Evolutionary conservation across 305 asterid species (phyloP).

Genomic region (Petunia hybrid): DNA sequence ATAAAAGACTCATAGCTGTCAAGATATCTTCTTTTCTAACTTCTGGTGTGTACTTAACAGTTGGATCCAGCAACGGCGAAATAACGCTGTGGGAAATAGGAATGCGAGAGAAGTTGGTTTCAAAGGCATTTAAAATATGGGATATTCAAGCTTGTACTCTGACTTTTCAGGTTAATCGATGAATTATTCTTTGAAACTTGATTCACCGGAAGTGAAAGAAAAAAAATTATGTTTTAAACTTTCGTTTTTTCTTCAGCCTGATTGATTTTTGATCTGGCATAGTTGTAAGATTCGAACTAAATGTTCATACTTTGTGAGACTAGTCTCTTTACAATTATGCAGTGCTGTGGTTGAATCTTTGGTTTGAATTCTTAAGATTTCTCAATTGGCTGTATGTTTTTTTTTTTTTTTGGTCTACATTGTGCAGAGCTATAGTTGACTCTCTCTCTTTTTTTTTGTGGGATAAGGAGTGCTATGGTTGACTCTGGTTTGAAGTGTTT

Average conservation of each 20-base stretch:
- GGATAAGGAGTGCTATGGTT: background rate
- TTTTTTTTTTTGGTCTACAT: too few species aligned
- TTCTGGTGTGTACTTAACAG: conserved; percentile 44
- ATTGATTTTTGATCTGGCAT: conserved; percentile 28
- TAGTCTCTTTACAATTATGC: conserved; percentile 24
- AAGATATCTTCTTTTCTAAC: conserved; percentile 33
- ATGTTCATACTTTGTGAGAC: background rate
- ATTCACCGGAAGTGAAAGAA: conserved; percentile 30
- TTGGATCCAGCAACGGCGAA: conserved; percentile 78
- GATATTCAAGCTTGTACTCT: conserved; percentile 62
- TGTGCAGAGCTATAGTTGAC: too few species aligned
- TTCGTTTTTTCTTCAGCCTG: conserved; percentile 29
- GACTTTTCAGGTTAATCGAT: conserved; percentile 60
- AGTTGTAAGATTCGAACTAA: conserved; percentile 1
- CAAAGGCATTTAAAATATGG: conserved; percentile 77
- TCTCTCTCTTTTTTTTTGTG: too few species aligned
- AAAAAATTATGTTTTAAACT: conserved; percentile 24
- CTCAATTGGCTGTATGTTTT: too few species aligned
- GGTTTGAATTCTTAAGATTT: conserved; percentile 28
- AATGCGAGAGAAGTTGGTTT: conserved; percentile 62
- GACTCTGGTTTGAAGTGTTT: conserved; percentile 23
- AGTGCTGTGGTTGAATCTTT: conserved; percentile 17
- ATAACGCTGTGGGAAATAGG: conserved; percentile 79
- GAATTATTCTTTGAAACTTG: background rate
- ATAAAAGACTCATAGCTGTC: conserved; percentile 19